Percentiles rank a stretch among this genome's conserved stretches.
Conservation (phyloP, 495 filamentous ascomycete species). For the Trichoderma gamsii region DNA sequence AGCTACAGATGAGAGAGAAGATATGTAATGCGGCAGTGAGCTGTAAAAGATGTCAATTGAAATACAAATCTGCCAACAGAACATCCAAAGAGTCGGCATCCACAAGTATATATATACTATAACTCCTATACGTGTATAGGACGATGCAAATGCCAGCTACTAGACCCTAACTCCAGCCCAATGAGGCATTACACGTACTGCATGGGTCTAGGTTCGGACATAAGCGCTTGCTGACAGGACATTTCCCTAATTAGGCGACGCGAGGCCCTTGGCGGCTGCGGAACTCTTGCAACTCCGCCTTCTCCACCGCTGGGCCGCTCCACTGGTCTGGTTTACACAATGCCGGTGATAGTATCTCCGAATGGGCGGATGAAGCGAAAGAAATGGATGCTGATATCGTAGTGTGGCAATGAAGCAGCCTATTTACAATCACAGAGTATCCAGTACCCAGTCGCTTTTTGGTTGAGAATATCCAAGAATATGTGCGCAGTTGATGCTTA, state of each 20-base stretch:
- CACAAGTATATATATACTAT: background rate
- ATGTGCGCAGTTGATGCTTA: no score
- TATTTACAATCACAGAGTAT: no score
- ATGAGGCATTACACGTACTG: background rate
- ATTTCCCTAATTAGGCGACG: background rate
- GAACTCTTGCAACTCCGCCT: conserved; percentile 4
- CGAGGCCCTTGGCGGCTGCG: background rate
- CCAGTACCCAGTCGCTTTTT: no score
- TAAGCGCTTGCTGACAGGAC: background rate
- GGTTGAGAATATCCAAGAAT: no score
- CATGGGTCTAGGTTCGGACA: conserved; percentile 5
- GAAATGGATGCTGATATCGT: no score
- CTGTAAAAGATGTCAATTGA: background rate
- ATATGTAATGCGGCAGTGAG: no score
- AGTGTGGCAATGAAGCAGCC: no score
- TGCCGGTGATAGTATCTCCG: no score
- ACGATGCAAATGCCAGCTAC: background rate
- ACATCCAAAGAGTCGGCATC: background rate
- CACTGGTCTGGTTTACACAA: no score
- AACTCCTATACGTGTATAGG: background rate
- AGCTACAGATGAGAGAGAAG: no score
- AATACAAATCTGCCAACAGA: background rate
- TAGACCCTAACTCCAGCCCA: background rate
- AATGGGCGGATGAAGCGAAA: no score
- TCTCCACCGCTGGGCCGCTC: no score